These are phyloP conservation scores for Ophiostoma ulmi DNA, from an alignment of 2,329 filamentous ascomycete genomes.

Conservation along the genomic window DNA sequence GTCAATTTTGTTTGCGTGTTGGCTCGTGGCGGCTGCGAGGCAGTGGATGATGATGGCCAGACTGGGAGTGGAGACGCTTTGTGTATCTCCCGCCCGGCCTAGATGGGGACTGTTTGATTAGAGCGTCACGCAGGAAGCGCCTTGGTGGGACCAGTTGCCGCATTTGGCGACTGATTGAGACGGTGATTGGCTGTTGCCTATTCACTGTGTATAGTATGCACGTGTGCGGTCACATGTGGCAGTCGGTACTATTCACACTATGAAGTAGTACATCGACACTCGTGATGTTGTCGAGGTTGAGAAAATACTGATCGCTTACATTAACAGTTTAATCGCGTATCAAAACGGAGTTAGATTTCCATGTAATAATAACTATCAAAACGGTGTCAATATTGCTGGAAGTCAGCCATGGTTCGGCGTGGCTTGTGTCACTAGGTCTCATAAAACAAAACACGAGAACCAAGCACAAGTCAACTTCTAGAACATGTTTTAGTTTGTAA, in stretches of 20 bases:
- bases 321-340: background rate
- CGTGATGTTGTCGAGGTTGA: too few relatives aligned
- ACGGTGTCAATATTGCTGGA: too few relatives aligned
- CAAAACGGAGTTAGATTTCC: too few relatives aligned
- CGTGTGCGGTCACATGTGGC: background rate
- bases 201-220: background rate
- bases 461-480: too few relatives aligned
- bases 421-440: too few relatives aligned
- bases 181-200: background rate
- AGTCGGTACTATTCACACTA: background rate
- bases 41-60: background rate
- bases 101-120: background rate
- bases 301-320: too few relatives aligned
- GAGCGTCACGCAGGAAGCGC: constrained; percentile 7
- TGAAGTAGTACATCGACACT: too few relatives aligned
- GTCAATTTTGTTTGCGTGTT: background rate
- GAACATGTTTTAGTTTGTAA: too few relatives aligned
- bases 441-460: too few relatives aligned
- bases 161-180: background rate
- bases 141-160: background rate
- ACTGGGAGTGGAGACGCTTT: constrained; percentile 5
- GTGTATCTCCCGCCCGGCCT: constrained; percentile 5
- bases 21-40: background rate
- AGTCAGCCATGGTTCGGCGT: too few relatives aligned
- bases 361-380: too few relatives aligned